phyloP scores from a whole-genome alignment of 2,329 filamentous ascomycete genomes.

The Neurospora sp. region DNA sequence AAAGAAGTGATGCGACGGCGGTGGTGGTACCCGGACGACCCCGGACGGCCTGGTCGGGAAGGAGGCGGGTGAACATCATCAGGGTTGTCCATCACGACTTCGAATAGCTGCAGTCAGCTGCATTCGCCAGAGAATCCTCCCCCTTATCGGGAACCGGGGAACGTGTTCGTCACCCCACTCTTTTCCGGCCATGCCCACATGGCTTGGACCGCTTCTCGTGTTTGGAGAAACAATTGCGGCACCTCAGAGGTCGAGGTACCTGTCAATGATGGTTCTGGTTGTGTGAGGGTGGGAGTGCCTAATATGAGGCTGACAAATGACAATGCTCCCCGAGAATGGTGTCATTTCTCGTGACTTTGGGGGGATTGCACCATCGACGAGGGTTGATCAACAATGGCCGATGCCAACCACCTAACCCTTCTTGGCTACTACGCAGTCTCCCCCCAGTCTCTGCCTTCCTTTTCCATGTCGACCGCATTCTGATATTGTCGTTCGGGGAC shows the following conservation, averaged over 20 bases:
- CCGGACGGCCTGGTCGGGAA: not conserved
- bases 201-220: constrained; percentile 9
- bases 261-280: not conserved
- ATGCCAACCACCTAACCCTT: constrained; percentile 8
- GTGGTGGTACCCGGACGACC: not conserved
- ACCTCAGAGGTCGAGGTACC: not conserved
- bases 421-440: constrained; percentile 14
- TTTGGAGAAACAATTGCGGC: not conserved
- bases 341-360: constrained; percentile 50
- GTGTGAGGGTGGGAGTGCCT: constrained; percentile 5
- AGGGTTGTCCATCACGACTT: constrained; percentile 5
- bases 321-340: constrained; percentile 36
- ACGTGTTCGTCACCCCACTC: constrained; percentile 10
- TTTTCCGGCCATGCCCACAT: constrained; percentile 11
- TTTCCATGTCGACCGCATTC: constrained; percentile 12
- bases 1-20: not conserved
- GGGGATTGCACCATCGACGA: constrained; percentile 20
- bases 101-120: not conserved
- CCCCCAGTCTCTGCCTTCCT: constrained; percentile 16
- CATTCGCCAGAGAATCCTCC: constrained; percentile 10
- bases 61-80: constrained; percentile 9
- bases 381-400: constrained; percentile 17
- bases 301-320: constrained; percentile 34
- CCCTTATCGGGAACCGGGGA: constrained; percentile 16
- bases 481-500: not conserved